These are phyloP conservation scores for Monsonia emarginata DNA, from an alignment of 441 rosid genomes.

Conservation along the genomic window DNA sequence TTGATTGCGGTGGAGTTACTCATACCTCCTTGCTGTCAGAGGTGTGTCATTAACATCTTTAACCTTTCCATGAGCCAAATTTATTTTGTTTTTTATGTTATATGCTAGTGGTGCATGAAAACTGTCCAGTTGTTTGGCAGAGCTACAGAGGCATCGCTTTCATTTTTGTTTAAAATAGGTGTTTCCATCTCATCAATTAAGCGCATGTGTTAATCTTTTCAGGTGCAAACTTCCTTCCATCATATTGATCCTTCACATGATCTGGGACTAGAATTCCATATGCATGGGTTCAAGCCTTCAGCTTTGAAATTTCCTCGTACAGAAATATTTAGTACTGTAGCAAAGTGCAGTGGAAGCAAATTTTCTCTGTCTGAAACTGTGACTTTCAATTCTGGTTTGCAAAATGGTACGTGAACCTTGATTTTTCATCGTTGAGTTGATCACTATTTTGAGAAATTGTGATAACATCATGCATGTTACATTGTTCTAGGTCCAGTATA, in stretches of 20 bases:
- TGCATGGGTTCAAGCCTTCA: conserved; percentile 55
- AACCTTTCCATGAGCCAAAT: conserved; percentile 14
- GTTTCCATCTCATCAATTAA: conserved; percentile 11
- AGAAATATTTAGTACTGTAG: conserved; percentile 55
- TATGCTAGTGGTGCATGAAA: background rate
- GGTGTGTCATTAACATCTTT: conserved; percentile 43
- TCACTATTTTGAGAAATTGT: conserved; percentile 1
- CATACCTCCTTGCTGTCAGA: conserved; percentile 54
- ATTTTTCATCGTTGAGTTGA: conserved; percentile 1
- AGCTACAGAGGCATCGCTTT: background rate
- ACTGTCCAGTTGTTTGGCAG: background rate
- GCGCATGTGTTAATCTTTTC: conserved; percentile 21
- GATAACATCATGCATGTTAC: conserved; percentile 16
- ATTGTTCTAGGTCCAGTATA: conserved; percentile 49
- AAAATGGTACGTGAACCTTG: conserved; percentile 36
- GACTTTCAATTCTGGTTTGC: conserved; percentile 39
- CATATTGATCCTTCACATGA: conserved; percentile 89
- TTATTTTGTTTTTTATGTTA: background rate
- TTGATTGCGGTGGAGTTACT: conserved; percentile 69
- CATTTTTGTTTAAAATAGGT: conserved; percentile 10
- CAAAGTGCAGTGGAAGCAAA: conserved; percentile 67
- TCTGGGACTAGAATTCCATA: conserved; percentile 51
- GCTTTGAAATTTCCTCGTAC: conserved; percentile 62
- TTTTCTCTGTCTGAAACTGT: conserved; percentile 57
- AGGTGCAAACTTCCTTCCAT: conserved; percentile 66